These are phyloP conservation scores for Podila epicladia DNA, from an alignment of 192 early-diverging fungal species.

Conservation along the genomic window DNA sequence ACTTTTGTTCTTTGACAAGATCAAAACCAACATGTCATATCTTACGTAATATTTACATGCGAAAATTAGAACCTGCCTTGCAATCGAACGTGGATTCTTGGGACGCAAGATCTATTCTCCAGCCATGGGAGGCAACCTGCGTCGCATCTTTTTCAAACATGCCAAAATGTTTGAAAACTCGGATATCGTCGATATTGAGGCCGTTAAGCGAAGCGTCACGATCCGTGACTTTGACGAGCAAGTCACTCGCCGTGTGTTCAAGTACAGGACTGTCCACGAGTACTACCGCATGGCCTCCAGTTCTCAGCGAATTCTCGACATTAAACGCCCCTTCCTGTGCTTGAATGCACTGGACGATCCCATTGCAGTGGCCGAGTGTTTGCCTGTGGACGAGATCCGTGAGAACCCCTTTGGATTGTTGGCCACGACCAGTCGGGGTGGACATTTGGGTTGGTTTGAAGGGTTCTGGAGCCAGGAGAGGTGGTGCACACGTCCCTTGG, in stretches of 20 bases:
- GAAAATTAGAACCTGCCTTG: slow-evolving; percentile 45
- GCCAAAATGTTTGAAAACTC: slow-evolving; percentile 30
- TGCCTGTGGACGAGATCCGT: slow-evolving; percentile 78
- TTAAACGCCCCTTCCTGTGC: slow-evolving; percentile 85
- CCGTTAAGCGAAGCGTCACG: slow-evolving; percentile 59
- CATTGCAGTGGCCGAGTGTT: slow-evolving; percentile 70
- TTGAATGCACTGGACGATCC: slow-evolving; percentile 92
- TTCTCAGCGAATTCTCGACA: slow-evolving; percentile 65
- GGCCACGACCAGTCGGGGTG: slow-evolving; percentile 83
- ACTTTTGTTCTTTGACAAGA: background rate
- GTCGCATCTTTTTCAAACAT: slow-evolving; percentile 53
- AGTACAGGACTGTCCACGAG: slow-evolving; percentile 84
- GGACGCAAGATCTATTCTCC: slow-evolving; percentile 56
- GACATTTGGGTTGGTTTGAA: slow-evolving; percentile 93
- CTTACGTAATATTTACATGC: background rate
- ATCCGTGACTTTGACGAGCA: slow-evolving; percentile 89
- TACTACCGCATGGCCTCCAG: slow-evolving; percentile 79
- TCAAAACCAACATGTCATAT: too few species aligned
- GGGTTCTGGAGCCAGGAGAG: slow-evolving; percentile 55
- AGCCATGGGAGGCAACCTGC: slow-evolving; percentile 59
- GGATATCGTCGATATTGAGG: slow-evolving; percentile 19
- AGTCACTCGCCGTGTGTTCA: slow-evolving; percentile 77
- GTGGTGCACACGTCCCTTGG: slow-evolving; percentile 74
- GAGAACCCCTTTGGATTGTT: slow-evolving; percentile 84
- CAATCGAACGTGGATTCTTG: slow-evolving; percentile 48